Percentiles rank a stretch among this genome's conserved stretches.
Conservation (phyloP, 257 asterid species). For the Gardenia jasminoides region DNA sequence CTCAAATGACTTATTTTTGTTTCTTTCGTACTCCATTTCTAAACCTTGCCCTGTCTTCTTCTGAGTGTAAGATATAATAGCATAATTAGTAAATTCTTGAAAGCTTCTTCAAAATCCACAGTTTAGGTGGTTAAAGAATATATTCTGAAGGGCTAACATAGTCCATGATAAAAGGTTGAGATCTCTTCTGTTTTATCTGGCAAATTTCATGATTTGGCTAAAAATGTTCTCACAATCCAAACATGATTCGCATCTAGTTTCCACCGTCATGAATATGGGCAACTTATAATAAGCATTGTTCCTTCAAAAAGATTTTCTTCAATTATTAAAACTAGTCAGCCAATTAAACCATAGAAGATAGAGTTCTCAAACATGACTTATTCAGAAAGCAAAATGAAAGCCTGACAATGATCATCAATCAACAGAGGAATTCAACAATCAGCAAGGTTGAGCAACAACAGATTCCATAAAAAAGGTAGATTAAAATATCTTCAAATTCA, state of each 20-base stretch:
- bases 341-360: background rate
- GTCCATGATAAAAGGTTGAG: background rate
- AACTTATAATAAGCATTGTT: background rate
- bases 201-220: too few species aligned
- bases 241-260: background rate
- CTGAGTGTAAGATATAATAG: background rate
- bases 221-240: background rate
- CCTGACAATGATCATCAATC: too few species aligned
- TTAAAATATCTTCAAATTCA: background rate
- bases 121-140: background rate
- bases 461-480: background rate
- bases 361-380: too few species aligned
- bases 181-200: background rate
- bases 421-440: background rate
- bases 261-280: background rate
- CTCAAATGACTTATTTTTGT: too few species aligned
- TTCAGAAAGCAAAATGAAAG: background rate
- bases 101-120: background rate
- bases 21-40: conserved; percentile 1
- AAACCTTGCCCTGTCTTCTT: background rate
- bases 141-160: background rate
- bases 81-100: too few species aligned
- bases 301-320: background rate
- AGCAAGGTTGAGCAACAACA: background rate
- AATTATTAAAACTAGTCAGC: background rate